phyloP scores from a whole-genome alignment of 2,329 filamentous ascomycete genomes.

The Beauveria sp. region DNA sequence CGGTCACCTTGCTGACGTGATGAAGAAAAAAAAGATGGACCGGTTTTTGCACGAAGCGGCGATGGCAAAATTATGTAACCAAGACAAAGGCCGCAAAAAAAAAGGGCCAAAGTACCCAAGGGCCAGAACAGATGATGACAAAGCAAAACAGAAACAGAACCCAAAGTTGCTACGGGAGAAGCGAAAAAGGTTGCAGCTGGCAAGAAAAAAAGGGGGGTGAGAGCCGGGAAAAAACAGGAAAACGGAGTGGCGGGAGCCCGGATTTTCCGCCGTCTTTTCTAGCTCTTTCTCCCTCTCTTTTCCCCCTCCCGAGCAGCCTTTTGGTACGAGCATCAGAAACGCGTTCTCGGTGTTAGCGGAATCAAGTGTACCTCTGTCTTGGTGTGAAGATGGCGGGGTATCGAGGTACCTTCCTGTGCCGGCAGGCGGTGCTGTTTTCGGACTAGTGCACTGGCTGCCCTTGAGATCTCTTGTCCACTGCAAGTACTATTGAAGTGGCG shows the following conservation, averaged over 20 bases:
- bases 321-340: too few species aligned
- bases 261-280: neutral
- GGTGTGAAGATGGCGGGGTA: neutral
- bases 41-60: neutral
- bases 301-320: neutral
- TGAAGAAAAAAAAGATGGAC: conserved; percentile 11
- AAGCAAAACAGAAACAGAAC: neutral
- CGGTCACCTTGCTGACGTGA: conserved; percentile 9
- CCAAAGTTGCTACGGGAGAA: neutral
- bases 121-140: conserved; percentile 3
- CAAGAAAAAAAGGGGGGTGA: neutral
- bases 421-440: neutral
- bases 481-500: too few species aligned
- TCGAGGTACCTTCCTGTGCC: neutral
- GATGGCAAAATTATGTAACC: conserved; percentile 12
- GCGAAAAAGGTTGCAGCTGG: neutral
- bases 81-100: neutral
- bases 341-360: neutral
- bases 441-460: neutral
- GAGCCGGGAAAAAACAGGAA: neutral
- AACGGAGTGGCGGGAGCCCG: neutral
- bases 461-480: neutral
- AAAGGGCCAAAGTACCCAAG: neutral
- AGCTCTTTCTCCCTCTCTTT: neutral
- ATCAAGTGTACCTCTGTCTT: neutral